These are phyloP conservation scores for Starmerella bacillaris DNA, from an alignment of 805 yeast genomes.

Conservation along the genomic window DNA sequence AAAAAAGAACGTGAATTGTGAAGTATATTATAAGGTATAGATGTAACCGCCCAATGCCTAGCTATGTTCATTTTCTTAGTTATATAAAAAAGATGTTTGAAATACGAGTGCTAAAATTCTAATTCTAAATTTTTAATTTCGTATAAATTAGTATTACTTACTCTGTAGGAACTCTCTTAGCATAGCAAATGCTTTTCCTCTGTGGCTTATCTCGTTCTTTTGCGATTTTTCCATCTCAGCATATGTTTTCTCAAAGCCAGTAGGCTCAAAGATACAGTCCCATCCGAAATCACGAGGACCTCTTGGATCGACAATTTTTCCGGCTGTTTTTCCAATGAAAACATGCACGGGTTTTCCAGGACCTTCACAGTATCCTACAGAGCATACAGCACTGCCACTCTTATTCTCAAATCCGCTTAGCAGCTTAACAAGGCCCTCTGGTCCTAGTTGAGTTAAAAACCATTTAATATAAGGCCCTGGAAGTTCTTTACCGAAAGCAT, in stretches of 20 bases:
- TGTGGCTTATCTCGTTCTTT: slow-evolving; percentile 73
- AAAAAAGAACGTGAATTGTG: no score
- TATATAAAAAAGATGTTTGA: no score
- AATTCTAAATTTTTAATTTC: no score
- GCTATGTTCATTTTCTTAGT: no score
- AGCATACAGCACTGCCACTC: slow-evolving; percentile 72
- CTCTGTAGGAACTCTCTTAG: slow-evolving; percentile 34
- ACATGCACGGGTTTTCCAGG: slow-evolving; percentile 54
- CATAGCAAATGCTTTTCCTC: slow-evolving; percentile 65
- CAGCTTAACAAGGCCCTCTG: slow-evolving; percentile 60
- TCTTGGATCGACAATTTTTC: slow-evolving; percentile 55
- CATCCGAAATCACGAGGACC: slow-evolving; percentile 83
- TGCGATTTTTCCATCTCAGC: slow-evolving; percentile 70
- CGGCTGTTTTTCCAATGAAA: slow-evolving; percentile 73
- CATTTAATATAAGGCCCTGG: slow-evolving; percentile 96
- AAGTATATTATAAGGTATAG: no score
- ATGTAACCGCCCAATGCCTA: no score
- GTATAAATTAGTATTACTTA: background rate
- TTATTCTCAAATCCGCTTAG: slow-evolving; percentile 67
- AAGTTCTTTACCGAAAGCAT: slow-evolving; percentile 49
- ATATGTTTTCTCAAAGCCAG: slow-evolving; percentile 50
- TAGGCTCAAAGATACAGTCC: slow-evolving; percentile 82
- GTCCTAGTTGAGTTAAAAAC: slow-evolving; percentile 65
- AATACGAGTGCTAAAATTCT: no score
- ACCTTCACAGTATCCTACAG: slow-evolving; percentile 79